Conservation (phyloP, 768 basidiomycete species). For the Jaapia argillacea region DNA sequence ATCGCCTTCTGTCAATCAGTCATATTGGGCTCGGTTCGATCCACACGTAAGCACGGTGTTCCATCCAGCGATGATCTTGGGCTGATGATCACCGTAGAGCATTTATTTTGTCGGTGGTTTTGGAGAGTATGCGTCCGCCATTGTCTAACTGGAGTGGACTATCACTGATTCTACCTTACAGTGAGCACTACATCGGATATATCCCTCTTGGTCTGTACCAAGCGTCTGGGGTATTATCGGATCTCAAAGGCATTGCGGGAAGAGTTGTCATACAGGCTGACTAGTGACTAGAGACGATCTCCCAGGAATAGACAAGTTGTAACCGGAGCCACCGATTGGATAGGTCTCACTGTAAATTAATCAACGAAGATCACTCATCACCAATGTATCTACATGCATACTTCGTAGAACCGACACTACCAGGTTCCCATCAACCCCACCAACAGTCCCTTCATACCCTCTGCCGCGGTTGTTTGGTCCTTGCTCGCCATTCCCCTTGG, state of each 20-base stretch:
- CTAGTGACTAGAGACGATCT: slow-evolving; percentile 3
- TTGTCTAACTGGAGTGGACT: neutral
- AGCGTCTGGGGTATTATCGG: slow-evolving; percentile 5
- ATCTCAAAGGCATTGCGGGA: neutral
- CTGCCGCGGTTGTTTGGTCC: too few relatives aligned
- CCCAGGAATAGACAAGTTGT: too few relatives aligned
- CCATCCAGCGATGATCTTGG: neutral
- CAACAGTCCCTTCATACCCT: too few relatives aligned
- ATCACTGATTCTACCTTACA: slow-evolving; percentile 6
- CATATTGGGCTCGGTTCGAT: slow-evolving; percentile 45
- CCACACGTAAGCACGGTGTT: slow-evolving; percentile 30
- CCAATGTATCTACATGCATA: too few relatives aligned
- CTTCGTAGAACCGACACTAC: too few relatives aligned
- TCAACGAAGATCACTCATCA: too few relatives aligned
- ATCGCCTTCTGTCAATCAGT: slow-evolving; percentile 1
- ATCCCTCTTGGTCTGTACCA: slow-evolving; percentile 38
- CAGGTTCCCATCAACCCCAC: too few relatives aligned
- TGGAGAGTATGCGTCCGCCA: slow-evolving; percentile 26
- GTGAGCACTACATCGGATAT: slow-evolving; percentile 41
- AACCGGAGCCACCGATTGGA: too few relatives aligned
- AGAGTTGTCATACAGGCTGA: neutral
- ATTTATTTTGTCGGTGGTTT: slow-evolving; percentile 48
- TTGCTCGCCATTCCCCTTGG: neutral
- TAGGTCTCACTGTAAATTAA: too few relatives aligned
- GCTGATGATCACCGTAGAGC: slow-evolving; percentile 19